Base-by-base conservation (phyloP, 345 rosid species). In the Camelina hispida region DNA sequence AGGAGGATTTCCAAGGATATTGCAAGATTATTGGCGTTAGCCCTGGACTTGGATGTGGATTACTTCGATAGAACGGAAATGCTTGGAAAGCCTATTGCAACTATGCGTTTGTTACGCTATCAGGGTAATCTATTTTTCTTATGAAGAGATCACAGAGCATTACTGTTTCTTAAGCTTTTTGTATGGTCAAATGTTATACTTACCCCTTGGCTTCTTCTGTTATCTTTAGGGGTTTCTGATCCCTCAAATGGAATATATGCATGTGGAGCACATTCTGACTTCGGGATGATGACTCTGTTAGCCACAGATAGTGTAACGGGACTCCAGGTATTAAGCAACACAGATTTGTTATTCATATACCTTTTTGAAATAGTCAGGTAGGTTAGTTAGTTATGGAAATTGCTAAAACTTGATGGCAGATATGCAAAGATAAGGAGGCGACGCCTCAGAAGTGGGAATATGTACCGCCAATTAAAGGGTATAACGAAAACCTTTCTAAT, bases 231-330 rank as follows among this genome's bases (percentile, higher is more conserved):
- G 22, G 30, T 83, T 69, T 91, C 98, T 58, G 91, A 89, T 84
- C 98, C 98, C 2, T 81, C 80, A 0, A 82, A 78, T 66, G 98
- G 98, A 67, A 59, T 93, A 81, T 93, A 66, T 80, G 97, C 90
- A 40, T 89, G 93, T 65, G 98, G 97, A 67, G 96, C 98, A 55
- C 98, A 93, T 80, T 86, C 96, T 61, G 98, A 93, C 78, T 89
- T 13, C 30, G 98, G 98, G 71, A 77, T 93, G 81, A 83, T 93
- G 66, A 93, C 98, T 55, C 90, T 93, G n/a, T 77, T 93, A 77
- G 93, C 93, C 52, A 93, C 96, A 1, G 98, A 91, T 79, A 84
- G 83, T 47, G 89, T 89, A 11, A 57, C 62, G 52, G 98, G 93
- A 54, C 93, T 89, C 57, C 98, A 93, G 79, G 98, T 90, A 83